Evolutionary conservation across 2,329 filamentous ascomycete species (phyloP), one percentile per base, ranked within the genome.

Genomic region (Achaetomium macrosporum): DNA sequence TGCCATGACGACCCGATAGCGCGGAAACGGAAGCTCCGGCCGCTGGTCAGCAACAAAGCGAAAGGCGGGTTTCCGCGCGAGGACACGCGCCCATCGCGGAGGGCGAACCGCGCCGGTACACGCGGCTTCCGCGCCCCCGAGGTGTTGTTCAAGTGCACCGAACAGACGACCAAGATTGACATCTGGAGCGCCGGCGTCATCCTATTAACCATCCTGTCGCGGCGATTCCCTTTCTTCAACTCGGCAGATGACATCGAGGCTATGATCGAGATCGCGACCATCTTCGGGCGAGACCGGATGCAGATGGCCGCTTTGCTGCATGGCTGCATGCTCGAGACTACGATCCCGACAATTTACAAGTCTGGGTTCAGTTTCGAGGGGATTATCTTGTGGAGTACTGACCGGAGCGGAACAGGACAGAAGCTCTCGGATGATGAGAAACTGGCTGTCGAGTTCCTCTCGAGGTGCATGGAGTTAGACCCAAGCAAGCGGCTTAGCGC

Each of bases 111-210:
- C 56, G 93, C 93, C 5, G 93, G 93, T 17, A 99, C 93, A 5
- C 81, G 93, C 66, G 93, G 93, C 1, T 99, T 99, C 71, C 88
- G 93, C 50, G 93, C 93, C 0, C 93, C 93, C 8, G 93, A 99
- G 69, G 93, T 99, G 2, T 77, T 99, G 1, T 88, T 97, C 71
- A 99, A 99, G 70, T 99, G 93, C 72, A 96, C 91, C 0, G 87
- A 90, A 58, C 93, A 99, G 69, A 95, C 87, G 4, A 92, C 88
- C 41, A 87, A 92, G 61, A 93, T 99, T 61, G 93, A 99, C 67
- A 87, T 99, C 60, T 99, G 93, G 93, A 96, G 90, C 20, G 91
- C 86, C 0, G 93, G 93, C 40, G 91, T 99, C n/a, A 95, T 99
- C 51, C 78, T 99, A 2, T 76, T 99, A n/a, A 99, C 93, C 0